Percentiles rank a stretch among this genome's conserved stretches.
Conservation (phyloP, 345 rosid species). For the Euphorbia tirucalli region DNA sequence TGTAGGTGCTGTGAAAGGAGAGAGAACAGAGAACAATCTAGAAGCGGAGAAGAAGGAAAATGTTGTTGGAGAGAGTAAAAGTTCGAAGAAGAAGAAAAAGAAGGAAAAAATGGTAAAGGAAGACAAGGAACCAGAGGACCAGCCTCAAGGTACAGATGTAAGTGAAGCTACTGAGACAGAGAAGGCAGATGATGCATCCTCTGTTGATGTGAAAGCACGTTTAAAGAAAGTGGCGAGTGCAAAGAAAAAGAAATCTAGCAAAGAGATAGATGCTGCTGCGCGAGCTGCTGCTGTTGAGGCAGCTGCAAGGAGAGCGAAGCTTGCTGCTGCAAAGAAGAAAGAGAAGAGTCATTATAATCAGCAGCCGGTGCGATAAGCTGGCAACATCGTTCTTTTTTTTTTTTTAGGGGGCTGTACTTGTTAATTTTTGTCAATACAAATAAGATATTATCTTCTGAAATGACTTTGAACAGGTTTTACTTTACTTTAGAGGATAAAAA, state of each 20-base stretch:
- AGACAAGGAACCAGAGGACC: slow-evolving; percentile 50
- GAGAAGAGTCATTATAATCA: slow-evolving; percentile 85
- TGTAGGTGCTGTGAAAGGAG: slow-evolving; percentile 1
- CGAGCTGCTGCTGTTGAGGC: slow-evolving; percentile 72
- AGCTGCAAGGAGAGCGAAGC: slow-evolving; percentile 66
- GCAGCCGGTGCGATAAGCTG: slow-evolving; percentile 61
- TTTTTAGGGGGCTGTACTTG: slow-evolving; percentile 20
- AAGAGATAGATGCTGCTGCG: slow-evolving; percentile 74
- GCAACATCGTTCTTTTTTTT: slow-evolving; percentile 3
- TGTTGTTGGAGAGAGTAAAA: slow-evolving; percentile 57
- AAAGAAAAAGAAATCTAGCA: slow-evolving; percentile 76
- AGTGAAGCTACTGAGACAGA: slow-evolving; percentile 35
- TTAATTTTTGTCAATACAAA: slow-evolving; percentile 31
- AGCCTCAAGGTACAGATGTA: slow-evolving; percentile 30
- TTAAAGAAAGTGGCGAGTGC: slow-evolving; percentile 53
- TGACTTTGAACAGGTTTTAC: slow-evolving; percentile 15
- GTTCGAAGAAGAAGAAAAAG: slow-evolving; percentile 70
- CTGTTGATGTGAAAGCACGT: slow-evolving; percentile 58
- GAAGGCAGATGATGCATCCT: slow-evolving; percentile 41
- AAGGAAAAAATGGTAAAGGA: slow-evolving; percentile 60
- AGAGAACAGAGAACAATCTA: slow-evolving; percentile 9
- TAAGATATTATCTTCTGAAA: no score
- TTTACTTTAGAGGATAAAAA: neutral
- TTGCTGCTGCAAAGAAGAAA: slow-evolving; percentile 83
- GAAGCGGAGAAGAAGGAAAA: slow-evolving; percentile 58